Base-by-base conservation (phyloP, 371 early-diverging fungal species). In the Saksenaea oblongispora region DNA sequence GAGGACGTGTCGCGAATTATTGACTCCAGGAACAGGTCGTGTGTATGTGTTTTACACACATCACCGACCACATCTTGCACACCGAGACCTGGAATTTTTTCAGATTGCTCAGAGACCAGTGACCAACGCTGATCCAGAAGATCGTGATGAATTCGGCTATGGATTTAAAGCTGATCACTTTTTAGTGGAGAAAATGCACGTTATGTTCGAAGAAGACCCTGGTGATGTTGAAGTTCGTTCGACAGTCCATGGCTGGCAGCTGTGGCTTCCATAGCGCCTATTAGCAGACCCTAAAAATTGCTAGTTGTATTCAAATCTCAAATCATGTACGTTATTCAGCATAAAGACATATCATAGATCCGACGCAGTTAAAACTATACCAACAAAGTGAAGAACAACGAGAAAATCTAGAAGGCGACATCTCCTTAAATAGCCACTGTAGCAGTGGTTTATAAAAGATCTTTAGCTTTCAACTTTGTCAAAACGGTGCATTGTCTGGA, bases 161-260 rank as follows among this genome's bases (percentile, higher is more conserved):
- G 89, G 89, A 0, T 91, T 95, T 58, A 73, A 80, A 56, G 90
- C 80, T 0, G 91, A 90, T 54, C 83, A 93, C 61, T 73, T 94
- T 13, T 70, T 84, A 26, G 86, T 89, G 34, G 74, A 88, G 54
- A 86, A 83, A 44, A 89, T 90, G 79, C 78, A 80, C 7, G 90
- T 91, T 11, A 96, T 96, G 97, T 97, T 97, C 82, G 85, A 89
- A 51, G 89, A 92, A 41, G 96, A 95, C 71, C 85, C 87, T 15
- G 97, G 96, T 17, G 90, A 91, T 61, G 87, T 87, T 44, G 80
- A 80, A 8, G 91, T 93, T 3, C 83, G 95, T 51, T 77, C 90
- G 5, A 96, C 95, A 3, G 94, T 96, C 5, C 89, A 95, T 73
- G 91, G 92, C 17, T 96, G 82, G 82, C 73, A 78, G 55, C 47